Conservation (phyloP, 129 eudicot species). For the Kitagawia praeruptora region DNA sequence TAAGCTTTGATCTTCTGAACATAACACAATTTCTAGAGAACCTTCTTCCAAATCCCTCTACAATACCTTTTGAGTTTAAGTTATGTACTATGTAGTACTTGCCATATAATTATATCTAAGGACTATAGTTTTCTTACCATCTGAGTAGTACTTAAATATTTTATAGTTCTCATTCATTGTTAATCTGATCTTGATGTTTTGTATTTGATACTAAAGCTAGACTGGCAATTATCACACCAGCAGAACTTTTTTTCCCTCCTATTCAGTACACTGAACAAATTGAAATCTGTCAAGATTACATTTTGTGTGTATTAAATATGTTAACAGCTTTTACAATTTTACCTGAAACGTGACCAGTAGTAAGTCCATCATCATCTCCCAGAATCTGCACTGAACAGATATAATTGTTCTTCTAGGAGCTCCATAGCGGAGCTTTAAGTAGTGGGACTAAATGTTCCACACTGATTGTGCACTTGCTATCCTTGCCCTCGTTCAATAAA, state of each 20-base stretch:
- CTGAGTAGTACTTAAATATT: not conserved
- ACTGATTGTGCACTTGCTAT: not conserved
- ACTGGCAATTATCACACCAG: not conserved
- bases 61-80: not conserved
- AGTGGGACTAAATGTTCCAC: slow-evolving; percentile 9
- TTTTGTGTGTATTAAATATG: not conserved
- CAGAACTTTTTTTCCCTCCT: not conserved
- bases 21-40: not conserved
- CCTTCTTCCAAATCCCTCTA: not conserved
- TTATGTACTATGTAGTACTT: not conserved
- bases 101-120: not conserved
- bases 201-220: not conserved
- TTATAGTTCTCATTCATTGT: not conserved
- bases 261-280: not conserved
- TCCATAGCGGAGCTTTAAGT: not conserved
- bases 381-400: not conserved
- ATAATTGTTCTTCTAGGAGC: not conserved
- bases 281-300: not conserved
- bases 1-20: not conserved
- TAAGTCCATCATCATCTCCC: not conserved
- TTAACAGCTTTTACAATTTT: not conserved
- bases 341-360: not conserved
- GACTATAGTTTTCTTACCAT: not conserved
- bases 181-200: not conserved
- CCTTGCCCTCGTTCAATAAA: not conserved